Conservation (phyloP, 192 early-diverging fungal genomes). For the Backusella westeae region DNA sequence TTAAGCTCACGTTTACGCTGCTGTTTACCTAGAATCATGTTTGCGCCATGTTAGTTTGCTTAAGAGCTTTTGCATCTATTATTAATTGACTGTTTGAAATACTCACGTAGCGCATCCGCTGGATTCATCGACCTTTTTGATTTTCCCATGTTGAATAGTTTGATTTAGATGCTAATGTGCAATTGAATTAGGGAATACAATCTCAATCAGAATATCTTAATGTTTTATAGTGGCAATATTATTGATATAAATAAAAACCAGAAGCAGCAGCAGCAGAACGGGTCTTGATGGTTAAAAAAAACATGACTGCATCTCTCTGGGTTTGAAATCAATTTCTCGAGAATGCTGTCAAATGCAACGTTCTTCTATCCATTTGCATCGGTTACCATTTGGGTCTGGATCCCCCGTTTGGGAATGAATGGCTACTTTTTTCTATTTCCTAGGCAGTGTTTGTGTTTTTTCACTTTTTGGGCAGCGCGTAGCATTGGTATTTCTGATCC, state of each 20-base stretch:
- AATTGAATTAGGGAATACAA: not conserved
- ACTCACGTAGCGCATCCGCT: conserved; percentile 34
- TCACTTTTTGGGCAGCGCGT: not conserved
- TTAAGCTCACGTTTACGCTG: conserved; percentile 37
- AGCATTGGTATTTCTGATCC: not conserved
- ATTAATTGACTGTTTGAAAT: not conserved
- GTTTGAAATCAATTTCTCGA: not conserved
- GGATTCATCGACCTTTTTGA: conserved; percentile 35
- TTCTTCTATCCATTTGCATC: too few species aligned
- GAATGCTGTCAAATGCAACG: not conserved
- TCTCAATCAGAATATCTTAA: not conserved
- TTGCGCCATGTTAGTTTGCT: not conserved
- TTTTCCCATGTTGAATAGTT: conserved; percentile 18
- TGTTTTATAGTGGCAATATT: not conserved
- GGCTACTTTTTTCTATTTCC: too few species aligned
- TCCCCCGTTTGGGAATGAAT: too few species aligned
- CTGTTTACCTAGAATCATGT: conserved; percentile 23
- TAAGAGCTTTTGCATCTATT: not conserved
- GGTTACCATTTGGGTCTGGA: too few species aligned
- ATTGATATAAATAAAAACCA: not conserved
- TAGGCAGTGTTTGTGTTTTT: too few species aligned
- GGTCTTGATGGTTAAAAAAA: not conserved
- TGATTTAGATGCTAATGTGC: not conserved
- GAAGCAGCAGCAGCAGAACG: not conserved
- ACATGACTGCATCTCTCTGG: not conserved